Conservation (phyloP, 2,329 filamentous ascomycete species). For the Bipolaris oryzae region DNA sequence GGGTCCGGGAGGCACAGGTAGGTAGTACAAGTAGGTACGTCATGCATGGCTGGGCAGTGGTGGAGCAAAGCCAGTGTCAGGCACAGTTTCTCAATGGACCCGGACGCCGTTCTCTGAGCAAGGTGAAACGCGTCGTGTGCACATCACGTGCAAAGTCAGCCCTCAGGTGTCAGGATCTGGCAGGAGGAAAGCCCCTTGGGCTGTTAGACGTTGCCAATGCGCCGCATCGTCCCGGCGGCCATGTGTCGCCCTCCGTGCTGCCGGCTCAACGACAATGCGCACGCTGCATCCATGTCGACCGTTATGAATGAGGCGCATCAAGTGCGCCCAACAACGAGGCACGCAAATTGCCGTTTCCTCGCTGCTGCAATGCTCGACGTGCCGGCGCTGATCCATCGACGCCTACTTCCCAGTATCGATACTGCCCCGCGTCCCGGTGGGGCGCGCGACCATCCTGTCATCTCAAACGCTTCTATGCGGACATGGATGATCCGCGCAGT, state of each 20-base stretch:
- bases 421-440: constrained; percentile 19
- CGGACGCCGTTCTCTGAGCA: constrained; percentile 10
- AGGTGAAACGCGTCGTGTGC: constrained; percentile 26
- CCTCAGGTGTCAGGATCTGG: constrained; percentile 23
- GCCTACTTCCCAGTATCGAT: constrained; percentile 8
- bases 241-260: background rate
- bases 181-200: constrained; percentile 21
- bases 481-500: constrained; percentile 27
- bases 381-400: too few relatives aligned
- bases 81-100: constrained; percentile 15
- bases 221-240: constrained; percentile 22
- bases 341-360: background rate
- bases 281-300: background rate
- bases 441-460: constrained; percentile 28
- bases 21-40: too few relatives aligned
- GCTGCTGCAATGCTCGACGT: constrained; percentile 4
- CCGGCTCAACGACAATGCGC: background rate
- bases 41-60: constrained; percentile 23
- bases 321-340: background rate
- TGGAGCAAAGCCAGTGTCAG: constrained; percentile 13
- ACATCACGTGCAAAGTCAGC: constrained; percentile 28
- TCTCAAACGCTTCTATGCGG: constrained; percentile 29
- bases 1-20: constrained; percentile 23
- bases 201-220: constrained; percentile 20
- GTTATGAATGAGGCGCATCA: background rate